Conservation (phyloP, 1,284 basidiomycete genomes). For the Kwoniella shivajii region DNA sequence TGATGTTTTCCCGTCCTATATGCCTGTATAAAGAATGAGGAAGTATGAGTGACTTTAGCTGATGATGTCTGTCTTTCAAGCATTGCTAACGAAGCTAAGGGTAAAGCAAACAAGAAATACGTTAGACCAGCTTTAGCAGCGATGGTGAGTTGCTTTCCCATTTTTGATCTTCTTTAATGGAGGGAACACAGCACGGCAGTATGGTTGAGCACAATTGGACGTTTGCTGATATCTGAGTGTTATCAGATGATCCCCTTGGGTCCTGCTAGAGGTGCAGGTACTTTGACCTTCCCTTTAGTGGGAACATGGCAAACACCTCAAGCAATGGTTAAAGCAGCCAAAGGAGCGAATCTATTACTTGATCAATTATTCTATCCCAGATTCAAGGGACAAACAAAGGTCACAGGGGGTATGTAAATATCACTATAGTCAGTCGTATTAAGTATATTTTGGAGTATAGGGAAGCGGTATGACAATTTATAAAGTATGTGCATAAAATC, state of each 20-base stretch:
- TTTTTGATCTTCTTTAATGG: background rate
- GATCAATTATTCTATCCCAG: conserved; percentile 25
- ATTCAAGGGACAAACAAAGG: conserved; percentile 39
- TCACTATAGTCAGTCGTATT: background rate
- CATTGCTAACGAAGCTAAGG: conserved; percentile 37
- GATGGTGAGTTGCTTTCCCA: conserved; percentile 18
- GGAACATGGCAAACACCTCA: conserved; percentile 30
- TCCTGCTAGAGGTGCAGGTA: conserved; percentile 29
- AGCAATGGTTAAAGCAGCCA: conserved; percentile 32
- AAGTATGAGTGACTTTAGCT: background rate
- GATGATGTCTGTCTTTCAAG: conserved; percentile 11
- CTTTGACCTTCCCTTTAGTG: conserved; percentile 31
- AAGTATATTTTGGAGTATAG: background rate
- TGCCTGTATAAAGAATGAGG: conserved; percentile 8
- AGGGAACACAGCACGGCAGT: no score
- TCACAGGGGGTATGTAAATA: conserved; percentile 9
- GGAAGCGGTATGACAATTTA: no score
- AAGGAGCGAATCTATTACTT: conserved; percentile 35
- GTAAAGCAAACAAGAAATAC: conserved; percentile 34
- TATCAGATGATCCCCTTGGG: conserved; percentile 42
- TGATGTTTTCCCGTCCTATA: no score
- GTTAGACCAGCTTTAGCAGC: conserved; percentile 18
- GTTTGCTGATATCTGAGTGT: background rate
- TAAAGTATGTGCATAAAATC: background rate
- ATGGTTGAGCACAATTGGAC: no score